These are phyloP conservation scores for Talaromyces sp. DNA, from an alignment of 2,329 filamentous ascomycete species.

Conservation along the genomic window DNA sequence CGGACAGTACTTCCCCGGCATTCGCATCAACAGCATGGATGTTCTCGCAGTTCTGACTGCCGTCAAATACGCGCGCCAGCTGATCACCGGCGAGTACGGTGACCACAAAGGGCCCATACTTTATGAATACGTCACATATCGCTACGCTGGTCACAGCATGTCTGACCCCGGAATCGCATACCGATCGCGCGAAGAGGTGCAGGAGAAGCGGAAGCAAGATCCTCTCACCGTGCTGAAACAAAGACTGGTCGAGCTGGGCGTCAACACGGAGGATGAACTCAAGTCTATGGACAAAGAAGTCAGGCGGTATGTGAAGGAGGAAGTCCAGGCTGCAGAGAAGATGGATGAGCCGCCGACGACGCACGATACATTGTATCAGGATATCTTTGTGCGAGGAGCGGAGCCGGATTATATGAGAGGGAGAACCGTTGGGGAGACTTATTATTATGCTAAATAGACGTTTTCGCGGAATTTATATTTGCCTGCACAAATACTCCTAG, in stretches of 20 bases:
- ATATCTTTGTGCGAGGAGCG: constrained; percentile 77
- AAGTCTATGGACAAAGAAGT: constrained; percentile 90
- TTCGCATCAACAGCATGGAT: constrained; percentile 98
- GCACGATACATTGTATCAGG: constrained; percentile 78
- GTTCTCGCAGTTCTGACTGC: constrained; percentile 90
- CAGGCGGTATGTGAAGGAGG: constrained; percentile 70
- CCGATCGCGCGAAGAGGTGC: constrained; percentile 93
- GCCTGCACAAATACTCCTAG: too few relatives aligned
- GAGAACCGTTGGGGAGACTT: constrained; percentile 78
- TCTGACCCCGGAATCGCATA: constrained; percentile 95
- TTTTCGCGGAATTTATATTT: background rate
- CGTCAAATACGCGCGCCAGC: constrained; percentile 82
- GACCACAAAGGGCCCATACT: constrained; percentile 73
- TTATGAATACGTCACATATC: constrained; percentile 94
- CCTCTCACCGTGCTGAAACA: constrained; percentile 91
- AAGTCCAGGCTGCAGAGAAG: constrained; percentile 78
- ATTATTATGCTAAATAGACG: constrained; percentile 43
- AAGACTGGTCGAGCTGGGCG: constrained; percentile 86
- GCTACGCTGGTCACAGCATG: constrained; percentile 97
- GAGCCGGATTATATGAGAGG: constrained; percentile 81
- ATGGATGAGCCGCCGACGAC: constrained; percentile 73
- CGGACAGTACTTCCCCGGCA: constrained; percentile 92
- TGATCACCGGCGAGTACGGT: constrained; percentile 56
- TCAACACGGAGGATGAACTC: constrained; percentile 81
- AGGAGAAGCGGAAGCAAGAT: constrained; percentile 94